Percentiles rank a stretch among this genome's conserved stretches.
Evolutionary conservation across 805 yeast species (phyloP).

Genomic region (Yamadazyma olivae): DNA sequence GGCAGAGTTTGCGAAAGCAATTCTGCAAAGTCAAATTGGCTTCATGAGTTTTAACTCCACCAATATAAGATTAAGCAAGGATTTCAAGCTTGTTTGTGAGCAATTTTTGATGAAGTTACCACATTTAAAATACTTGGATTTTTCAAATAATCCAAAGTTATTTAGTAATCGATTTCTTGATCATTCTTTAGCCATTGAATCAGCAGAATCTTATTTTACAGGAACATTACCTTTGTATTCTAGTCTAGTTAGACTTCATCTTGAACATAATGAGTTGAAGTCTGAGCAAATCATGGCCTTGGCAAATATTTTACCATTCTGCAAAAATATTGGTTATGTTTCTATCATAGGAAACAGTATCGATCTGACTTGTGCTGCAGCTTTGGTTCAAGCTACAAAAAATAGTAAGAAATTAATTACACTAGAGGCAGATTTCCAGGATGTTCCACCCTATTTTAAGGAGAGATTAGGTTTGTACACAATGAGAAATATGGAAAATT

Average conservation of each 20-base stretch:
- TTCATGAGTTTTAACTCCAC: constrained; percentile 68
- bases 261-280: constrained; percentile 65
- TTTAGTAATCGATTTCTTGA: constrained; percentile 38
- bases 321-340: constrained; percentile 63
- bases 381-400: constrained; percentile 68
- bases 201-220: constrained; percentile 52
- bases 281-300: constrained; percentile 55
- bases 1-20: constrained; percentile 14
- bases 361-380: constrained; percentile 58
- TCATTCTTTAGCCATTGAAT: neutral
- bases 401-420: constrained; percentile 62
- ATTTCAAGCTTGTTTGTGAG: constrained; percentile 48
- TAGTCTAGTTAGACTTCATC: constrained; percentile 59
- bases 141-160: constrained; percentile 64
- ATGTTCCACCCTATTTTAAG: constrained; percentile 58
- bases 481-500: constrained; percentile 74
- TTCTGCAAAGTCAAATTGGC: constrained; percentile 23
- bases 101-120: constrained; percentile 52
- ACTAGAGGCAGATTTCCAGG: constrained; percentile 63
- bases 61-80: constrained; percentile 47
- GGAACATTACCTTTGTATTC: constrained; percentile 68
- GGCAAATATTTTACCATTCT: constrained; percentile 67
- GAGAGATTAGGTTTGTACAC: constrained; percentile 76
- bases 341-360: constrained; percentile 65
- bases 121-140: constrained; percentile 65